These are phyloP conservation scores for Hamigera avellanea DNA, from an alignment of 495 filamentous ascomycete genomes.

Conservation along the genomic window DNA sequence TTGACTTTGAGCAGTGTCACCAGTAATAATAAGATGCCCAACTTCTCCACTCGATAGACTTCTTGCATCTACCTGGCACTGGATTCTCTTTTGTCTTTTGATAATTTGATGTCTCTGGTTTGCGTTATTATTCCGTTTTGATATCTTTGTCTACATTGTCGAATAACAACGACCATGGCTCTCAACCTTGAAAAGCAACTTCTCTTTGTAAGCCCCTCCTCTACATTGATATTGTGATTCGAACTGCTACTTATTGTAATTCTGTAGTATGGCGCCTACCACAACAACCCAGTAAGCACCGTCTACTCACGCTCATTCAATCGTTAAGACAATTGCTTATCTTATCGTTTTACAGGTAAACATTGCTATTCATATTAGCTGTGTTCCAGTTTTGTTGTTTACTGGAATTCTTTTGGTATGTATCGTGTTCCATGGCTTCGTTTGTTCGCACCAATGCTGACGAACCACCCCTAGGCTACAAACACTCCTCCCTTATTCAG, in stretches of 20 bases:
- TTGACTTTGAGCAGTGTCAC: no score
- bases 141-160: neutral
- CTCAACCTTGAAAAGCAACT: slow-evolving; percentile 72
- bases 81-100: no score
- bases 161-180: slow-evolving; percentile 37
- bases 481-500: slow-evolving; percentile 65
- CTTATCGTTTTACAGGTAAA: slow-evolving; percentile 46
- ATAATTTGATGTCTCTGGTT: no score
- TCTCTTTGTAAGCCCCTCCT: slow-evolving; percentile 50
- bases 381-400: slow-evolving; percentile 75
- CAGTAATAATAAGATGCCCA: no score
- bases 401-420: slow-evolving; percentile 70
- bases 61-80: no score
- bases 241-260: slow-evolving; percentile 10
- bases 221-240: slow-evolving; percentile 2
- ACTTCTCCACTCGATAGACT: no score
- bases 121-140: no score
- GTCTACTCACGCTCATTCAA: neutral
- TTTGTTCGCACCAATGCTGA: no score
- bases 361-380: slow-evolving; percentile 78
- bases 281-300: slow-evolving; percentile 60
- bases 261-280: slow-evolving; percentile 84
- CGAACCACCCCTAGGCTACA: slow-evolving; percentile 42
- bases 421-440: neutral
- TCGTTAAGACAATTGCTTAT: no score